Percentiles rank a stretch among this genome's conserved stretches.
These are phyloP conservation scores for Tuber borchii DNA, from an alignment of 495 filamentous ascomycete genomes.

Conservation along the genomic window DNA sequence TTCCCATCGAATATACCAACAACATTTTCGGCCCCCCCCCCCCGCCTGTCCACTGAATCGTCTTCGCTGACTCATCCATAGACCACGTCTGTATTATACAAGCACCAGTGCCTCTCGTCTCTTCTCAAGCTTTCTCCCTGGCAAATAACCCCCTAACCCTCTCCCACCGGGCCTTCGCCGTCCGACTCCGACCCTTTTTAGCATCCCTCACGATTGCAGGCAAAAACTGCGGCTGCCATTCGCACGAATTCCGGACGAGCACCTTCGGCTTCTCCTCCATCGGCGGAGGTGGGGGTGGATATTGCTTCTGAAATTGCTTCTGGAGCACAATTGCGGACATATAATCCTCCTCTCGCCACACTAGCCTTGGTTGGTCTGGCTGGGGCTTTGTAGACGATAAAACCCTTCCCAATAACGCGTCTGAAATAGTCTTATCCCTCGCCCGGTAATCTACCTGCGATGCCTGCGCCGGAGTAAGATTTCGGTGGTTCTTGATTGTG, in stretches of 20 bases:
- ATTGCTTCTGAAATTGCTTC: neutral
- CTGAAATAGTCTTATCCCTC: neutral
- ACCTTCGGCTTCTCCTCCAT: neutral
- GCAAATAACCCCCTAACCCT: neutral
- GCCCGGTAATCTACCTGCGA: neutral
- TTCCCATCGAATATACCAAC: neutral
- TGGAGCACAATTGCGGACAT: neutral
- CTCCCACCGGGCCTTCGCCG: neutral
- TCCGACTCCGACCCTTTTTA: neutral
- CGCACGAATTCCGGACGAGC: neutral
- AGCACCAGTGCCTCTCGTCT: neutral
- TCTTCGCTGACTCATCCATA: neutral
- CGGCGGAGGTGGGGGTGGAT: neutral
- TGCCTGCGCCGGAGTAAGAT: neutral
- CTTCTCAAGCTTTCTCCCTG: neutral
- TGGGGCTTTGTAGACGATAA: neutral
- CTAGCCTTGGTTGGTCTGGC: neutral
- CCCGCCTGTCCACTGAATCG: neutral
- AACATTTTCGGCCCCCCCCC: neutral
- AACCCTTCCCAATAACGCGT: constrained; percentile 1
- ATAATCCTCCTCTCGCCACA: constrained; percentile 1
- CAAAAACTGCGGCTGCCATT: neutral
- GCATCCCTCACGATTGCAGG: neutral
- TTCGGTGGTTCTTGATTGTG: neutral
- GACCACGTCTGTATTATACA: neutral